Base-by-base conservation (phyloP, 352 stramenopile species). In the Discostella stelligera region DNA sequence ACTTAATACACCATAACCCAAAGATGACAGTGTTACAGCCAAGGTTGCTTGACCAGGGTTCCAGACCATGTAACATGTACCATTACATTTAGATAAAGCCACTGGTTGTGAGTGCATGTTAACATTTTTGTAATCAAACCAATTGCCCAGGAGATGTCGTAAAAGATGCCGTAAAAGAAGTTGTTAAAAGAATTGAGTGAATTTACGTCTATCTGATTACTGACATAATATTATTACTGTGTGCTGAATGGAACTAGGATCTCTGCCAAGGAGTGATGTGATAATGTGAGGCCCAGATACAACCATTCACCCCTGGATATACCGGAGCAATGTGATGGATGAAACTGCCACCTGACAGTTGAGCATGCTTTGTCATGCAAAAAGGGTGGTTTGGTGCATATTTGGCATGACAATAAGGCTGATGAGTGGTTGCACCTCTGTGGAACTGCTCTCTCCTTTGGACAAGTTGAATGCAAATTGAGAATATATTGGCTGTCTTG, bases 301-400 rank as follows among this genome's bases (percentile, higher is more conserved):
- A 56, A 56, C 49, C 49, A 56, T 56, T 56, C 49, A 20, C 49
- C 16, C 7, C n/a, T 56, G 16, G 49, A 56, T 56, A 56, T 56
- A 21, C 49, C 49, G 18, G 16, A 60, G 11, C 0, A 21, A 11
- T 80, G 65, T 39, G 53, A 84, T 77, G 67, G 75, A 21, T 83
- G 80, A 37, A 60, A 66, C 14, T 14, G 9, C 8, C 30, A 37
- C 0, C 63, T 83, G 4, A 69, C 69, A 2, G 50, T 82, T 5
- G 69, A 87, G n/a, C 71, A 85, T 54, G 58, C 54, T 10, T 37
- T 80, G 13, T 30, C 53, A 8, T 88, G 77, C 61, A 78, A 75
- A 59, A 18, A 39, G 9, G 82, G 66, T 9, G 79, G 82, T 11
- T 32, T 85, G 48, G 71, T 82, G 2, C 52, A 71, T 52, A 32